Evolutionary conservation across 306 rosid genomes (phyloP).

Genomic region (Urtica urens): DNA sequence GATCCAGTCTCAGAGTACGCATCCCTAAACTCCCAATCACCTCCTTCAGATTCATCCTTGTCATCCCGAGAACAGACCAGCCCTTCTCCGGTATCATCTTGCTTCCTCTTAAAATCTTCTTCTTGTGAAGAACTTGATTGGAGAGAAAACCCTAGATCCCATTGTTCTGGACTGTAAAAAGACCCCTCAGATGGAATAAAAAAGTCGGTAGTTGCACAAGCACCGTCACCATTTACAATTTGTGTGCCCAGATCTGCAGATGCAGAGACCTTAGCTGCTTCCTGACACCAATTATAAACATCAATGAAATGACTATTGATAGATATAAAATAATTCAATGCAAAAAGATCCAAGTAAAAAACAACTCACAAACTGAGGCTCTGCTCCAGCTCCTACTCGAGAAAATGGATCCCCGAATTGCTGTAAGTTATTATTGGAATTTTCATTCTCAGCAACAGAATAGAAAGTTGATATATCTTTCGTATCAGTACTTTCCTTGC

Average conservation of each 20-base stretch:
- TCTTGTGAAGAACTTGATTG: conserved; percentile 23
- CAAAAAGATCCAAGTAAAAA: conserved; percentile 5
- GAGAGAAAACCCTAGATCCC: conserved; percentile 34
- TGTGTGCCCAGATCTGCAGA: conserved; percentile 17
- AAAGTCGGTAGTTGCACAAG: conserved; percentile 21
- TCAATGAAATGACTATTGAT: conserved; percentile 2
- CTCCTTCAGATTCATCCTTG: conserved; percentile 17
- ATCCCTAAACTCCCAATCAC: conserved; percentile 22
- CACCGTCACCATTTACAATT: conserved; percentile 19
- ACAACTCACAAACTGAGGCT: conserved; percentile 38
- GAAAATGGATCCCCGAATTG: conserved; percentile 32
- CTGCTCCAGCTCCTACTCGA: conserved; percentile 21
- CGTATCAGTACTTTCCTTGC: conserved; percentile 19
- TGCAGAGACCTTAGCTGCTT: conserved; percentile 25
- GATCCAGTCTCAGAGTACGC: conserved; percentile 23
- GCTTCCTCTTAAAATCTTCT: conserved; percentile 21
- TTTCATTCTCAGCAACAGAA: conserved; percentile 12
- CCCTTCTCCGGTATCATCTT: conserved; percentile 10
- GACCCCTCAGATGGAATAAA: conserved; percentile 21
- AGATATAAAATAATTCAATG: conserved; percentile 8
- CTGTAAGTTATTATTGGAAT: conserved; percentile 27
- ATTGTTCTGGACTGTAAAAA: conserved; percentile 30
- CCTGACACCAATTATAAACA: conserved; percentile 33
- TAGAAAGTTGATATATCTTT: conserved; percentile 16
- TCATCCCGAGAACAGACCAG: conserved; percentile 3